phyloP scores from a whole-genome alignment of 306 rosid genomes.

The Sicyos edulis region DNA sequence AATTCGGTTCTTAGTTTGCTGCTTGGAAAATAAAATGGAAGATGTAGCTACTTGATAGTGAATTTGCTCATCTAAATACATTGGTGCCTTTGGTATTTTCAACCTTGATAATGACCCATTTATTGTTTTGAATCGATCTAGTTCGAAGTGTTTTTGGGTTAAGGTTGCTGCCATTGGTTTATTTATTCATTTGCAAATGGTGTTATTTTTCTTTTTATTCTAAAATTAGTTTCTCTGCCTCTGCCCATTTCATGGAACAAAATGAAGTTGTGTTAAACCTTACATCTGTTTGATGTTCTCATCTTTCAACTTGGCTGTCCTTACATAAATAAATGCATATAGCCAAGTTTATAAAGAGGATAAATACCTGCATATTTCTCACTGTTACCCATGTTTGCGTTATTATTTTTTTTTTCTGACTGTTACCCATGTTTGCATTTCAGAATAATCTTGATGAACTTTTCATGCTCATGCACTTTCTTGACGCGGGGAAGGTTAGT shows the following conservation, averaged over 20 bases:
- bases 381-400: conserved; percentile 30
- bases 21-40: neutral
- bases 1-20: neutral
- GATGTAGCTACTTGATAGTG: neutral
- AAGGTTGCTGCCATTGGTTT: neutral
- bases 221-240: neutral
- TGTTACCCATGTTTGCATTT: conserved; percentile 36
- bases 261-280: neutral
- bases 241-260: neutral
- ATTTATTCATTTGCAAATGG: no score
- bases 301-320: neutral
- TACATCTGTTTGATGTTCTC: neutral
- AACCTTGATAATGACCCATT: neutral
- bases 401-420: no score
- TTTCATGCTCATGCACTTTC: conserved; percentile 99
- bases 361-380: conserved; percentile 17
- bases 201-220: neutral
- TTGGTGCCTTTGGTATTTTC: neutral
- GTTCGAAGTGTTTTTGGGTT: neutral
- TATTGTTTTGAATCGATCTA: neutral
- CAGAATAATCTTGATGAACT: conserved; percentile 99
- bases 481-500: conserved; percentile 98
- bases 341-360: conserved; percentile 7
- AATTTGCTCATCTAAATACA: neutral
- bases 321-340: neutral